Evolutionary conservation across 2,329 filamentous ascomycete species (phyloP).

Genomic region (Mycosphaerella arachidis): DNA sequence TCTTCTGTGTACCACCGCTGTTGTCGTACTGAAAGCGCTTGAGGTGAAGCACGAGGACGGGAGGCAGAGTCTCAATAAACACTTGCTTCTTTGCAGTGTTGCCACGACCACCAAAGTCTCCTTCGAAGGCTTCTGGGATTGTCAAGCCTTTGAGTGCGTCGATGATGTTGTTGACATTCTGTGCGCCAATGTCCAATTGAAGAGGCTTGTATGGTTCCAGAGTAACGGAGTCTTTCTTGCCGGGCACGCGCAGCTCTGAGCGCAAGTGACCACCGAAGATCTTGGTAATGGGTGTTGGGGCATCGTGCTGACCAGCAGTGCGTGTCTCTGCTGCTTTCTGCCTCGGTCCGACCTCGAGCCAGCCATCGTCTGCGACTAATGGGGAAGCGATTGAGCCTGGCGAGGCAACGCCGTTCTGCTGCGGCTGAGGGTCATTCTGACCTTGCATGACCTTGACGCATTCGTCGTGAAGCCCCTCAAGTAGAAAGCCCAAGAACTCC

Average conservation of each 20-base stretch:
- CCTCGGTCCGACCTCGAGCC: conserved; percentile 90
- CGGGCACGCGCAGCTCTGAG: conserved; percentile 82
- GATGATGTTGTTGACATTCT: conserved; percentile 81
- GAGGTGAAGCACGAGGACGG: conserved; percentile 87
- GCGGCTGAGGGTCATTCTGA: conserved; percentile 27
- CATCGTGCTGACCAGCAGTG: conserved; percentile 60
- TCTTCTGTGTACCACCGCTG: conserved; percentile 78
- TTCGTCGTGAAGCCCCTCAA: conserved; percentile 91
- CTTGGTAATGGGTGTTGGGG: conserved; percentile 73
- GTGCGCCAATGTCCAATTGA: conserved; percentile 87
- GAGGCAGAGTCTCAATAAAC: conserved; percentile 85
- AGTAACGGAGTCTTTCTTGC: conserved; percentile 84
- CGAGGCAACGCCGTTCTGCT: conserved; percentile 34
- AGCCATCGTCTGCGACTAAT: conserved; percentile 52
- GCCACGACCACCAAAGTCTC: conserved; percentile 75
- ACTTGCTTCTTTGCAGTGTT: conserved; percentile 82
- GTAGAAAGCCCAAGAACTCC: conserved; percentile 88
- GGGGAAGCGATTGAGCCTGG: conserved; percentile 41
- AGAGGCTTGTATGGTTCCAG: conserved; percentile 90
- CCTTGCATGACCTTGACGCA: conserved; percentile 67
- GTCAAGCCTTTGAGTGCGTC: conserved; percentile 86
- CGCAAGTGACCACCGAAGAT: conserved; percentile 91
- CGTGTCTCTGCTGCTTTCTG: conserved; percentile 83
- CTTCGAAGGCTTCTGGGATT: conserved; percentile 75
- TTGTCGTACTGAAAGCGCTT: conserved; percentile 97